phyloP scores from a whole-genome alignment of 1,284 basidiomycete genomes.

The Ustilago sp. region DNA sequence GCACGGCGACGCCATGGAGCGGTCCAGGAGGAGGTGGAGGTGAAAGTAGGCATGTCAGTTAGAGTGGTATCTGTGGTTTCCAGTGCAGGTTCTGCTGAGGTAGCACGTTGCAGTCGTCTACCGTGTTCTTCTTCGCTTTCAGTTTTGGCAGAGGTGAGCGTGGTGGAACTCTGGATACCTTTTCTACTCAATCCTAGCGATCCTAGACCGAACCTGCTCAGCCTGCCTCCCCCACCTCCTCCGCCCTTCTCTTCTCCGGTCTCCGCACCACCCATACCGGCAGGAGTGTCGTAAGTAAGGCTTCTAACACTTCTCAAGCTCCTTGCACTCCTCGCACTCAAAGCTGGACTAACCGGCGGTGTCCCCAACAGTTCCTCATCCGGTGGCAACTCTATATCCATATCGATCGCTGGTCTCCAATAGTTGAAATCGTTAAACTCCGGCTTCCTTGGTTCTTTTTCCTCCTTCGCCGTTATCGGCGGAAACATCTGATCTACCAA shows the following conservation, averaged over 20 bases:
- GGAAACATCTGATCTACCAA: constrained; percentile 99
- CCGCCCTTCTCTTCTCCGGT: constrained; percentile 6
- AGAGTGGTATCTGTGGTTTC: not conserved
- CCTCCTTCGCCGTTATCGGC: constrained; percentile 83
- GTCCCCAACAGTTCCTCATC: constrained; percentile 79
- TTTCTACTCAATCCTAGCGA: constrained; percentile 41
- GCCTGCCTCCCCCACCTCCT: constrained; percentile 32
- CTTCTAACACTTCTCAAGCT: constrained; percentile 35
- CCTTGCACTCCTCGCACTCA: constrained; percentile 86
- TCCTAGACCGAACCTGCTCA: constrained; percentile 56
- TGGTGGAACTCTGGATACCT: constrained; percentile 4
- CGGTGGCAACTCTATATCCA: constrained; percentile 78
- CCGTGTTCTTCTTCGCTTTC: not conserved
- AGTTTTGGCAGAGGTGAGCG: not conserved
- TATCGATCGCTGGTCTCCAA: constrained; percentile 79
- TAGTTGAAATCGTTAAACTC: constrained; percentile 98
- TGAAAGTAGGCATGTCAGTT: not conserved
- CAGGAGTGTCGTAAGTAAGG: constrained; percentile 39
- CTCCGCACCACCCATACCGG: constrained; percentile 6
- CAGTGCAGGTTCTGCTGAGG: constrained; percentile 32
- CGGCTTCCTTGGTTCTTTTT: constrained; percentile 73
- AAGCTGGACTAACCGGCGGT: constrained; percentile 81
- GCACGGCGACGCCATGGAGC: constrained; percentile 54
- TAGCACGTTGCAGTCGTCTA: constrained; percentile 8
- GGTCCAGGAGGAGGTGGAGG: constrained; percentile 42